Base-by-base conservation (phyloP, 306 rosid species). In the Corylus avellana region DNA sequence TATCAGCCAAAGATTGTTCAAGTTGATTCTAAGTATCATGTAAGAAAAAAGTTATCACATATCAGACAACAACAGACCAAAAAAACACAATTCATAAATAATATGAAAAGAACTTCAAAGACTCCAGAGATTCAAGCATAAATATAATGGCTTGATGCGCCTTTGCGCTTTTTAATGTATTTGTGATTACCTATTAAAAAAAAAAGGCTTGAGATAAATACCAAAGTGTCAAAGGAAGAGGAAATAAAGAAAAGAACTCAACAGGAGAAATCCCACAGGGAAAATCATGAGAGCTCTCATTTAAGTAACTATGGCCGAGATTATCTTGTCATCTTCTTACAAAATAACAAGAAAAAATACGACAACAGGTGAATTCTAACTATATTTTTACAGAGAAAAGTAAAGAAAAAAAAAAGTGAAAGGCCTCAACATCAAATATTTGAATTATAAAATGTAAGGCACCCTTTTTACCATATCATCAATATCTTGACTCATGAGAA, bases 11-110 rank as follows among this genome's bases (percentile, higher is more conserved):
- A 75, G 86, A 85, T 84, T 83, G 97, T 77, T 84, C 85, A 46
- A 83, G 85, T 84, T 90, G 91, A 90, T 86, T 90, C 97, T 95
- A 90, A 71, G 78, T 55, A 85, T 77, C 78, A 84, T 50, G 80
- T 77, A 82, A 77, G 75, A 84, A 58, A 32, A 73, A 77, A 79
- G 82, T 91, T 73, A 87, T 86, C 57, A 79, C 51, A 56, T 55
- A 80, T 32, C 64, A 69, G 29, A 72, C 10, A 27, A 18, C 55
- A 22, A 55, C 25, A 20, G 46, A 42, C 46, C 46, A 62, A 55
- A 62, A 37, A 70, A 77, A 78, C 72, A 56, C n/a, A 74, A 56
- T 35, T 83, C 25, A 57, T 50, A 54, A 35, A 44, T 12, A 57
- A 48, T 72, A 73, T 12, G 72, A 39, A 64, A 69, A 79, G 53